Evolutionary conservation across 495 filamentous ascomycete genomes (phyloP).

Genomic region (Xylaria nigripes): DNA sequence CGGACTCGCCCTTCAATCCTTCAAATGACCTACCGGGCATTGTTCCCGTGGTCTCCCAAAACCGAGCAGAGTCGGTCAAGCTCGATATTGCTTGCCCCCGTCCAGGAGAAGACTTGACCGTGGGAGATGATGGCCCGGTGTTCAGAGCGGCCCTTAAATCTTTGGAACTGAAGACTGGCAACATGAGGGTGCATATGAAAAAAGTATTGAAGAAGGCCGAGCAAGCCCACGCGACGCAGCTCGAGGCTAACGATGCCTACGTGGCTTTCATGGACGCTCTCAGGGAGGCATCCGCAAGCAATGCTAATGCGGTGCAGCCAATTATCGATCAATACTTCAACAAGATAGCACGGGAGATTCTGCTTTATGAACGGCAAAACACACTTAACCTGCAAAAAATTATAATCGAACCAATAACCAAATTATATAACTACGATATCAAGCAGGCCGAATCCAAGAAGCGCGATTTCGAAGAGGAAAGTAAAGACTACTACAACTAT

Average conservation of each 20-base stretch:
- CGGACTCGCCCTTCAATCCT: constrained; percentile 51
- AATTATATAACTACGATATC: constrained; percentile 89
- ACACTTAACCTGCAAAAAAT: constrained; percentile 76
- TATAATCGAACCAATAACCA: constrained; percentile 87
- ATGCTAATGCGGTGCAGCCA: constrained; percentile 90
- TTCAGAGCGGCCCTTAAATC: constrained; percentile 97
- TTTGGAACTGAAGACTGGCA: constrained; percentile 93
- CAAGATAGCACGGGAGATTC: constrained; percentile 86
- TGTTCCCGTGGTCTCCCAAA: constrained; percentile 24
- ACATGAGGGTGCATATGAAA: constrained; percentile 87
- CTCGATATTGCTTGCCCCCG: constrained; percentile 82
- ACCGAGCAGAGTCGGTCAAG: constrained; percentile 53
- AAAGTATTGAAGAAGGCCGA: constrained; percentile 90
- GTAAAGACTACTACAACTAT: constrained; percentile 93
- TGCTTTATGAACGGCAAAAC: constrained; percentile 78
- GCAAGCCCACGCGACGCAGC: constrained; percentile 70
- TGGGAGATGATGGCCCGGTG: constrained; percentile 84
- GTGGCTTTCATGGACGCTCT: constrained; percentile 78
- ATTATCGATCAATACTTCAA: constrained; percentile 98
- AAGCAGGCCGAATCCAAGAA: constrained; percentile 97
- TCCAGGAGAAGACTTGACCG: constrained; percentile 78
- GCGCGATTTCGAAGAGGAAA: constrained; percentile 97
- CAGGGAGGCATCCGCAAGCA: constrained; percentile 78
- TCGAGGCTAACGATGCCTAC: constrained; percentile 75
- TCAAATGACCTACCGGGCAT: constrained; percentile 34